Evolutionary conservation across 768 basidiomycete species (phyloP).

Genomic region (Tephrocybe sp.): DNA sequence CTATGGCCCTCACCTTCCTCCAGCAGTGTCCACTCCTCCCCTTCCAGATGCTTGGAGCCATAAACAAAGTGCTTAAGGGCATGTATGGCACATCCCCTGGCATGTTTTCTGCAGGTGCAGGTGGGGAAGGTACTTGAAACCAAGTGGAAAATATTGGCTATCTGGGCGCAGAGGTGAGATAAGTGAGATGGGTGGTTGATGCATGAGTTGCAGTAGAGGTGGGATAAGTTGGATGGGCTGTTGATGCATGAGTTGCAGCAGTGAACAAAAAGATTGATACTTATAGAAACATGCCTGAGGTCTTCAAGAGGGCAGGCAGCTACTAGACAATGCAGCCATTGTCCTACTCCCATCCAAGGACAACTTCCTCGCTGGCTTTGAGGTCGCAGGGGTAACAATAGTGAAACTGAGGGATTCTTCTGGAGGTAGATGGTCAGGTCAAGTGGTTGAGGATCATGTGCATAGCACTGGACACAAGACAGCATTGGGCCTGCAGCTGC

Average conservation of each 20-base stretch:
- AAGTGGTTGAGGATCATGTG: neutral
- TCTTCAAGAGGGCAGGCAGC: conserved; percentile 65
- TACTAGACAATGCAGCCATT: conserved; percentile 84
- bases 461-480: conserved; percentile 57
- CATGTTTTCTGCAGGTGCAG: conserved; percentile 68
- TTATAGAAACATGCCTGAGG: conserved; percentile 56
- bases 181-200: conserved; percentile 38
- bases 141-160: conserved; percentile 69
- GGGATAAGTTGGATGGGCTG: too few species aligned
- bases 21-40: too few species aligned
- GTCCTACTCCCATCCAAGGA: conserved; percentile 97
- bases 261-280: too few species aligned
- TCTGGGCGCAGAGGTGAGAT: conserved; percentile 60
- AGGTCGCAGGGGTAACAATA: conserved; percentile 80
- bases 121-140: conserved; percentile 71
- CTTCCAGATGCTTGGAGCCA: too few species aligned
- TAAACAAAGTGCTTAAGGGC: conserved; percentile 68
- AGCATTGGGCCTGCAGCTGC: conserved; percentile 67
- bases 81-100: conserved; percentile 61
- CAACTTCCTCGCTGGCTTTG: conserved; percentile 81
- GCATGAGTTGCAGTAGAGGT: neutral
- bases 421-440: too few species aligned
- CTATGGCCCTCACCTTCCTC: too few species aligned
- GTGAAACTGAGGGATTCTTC: conserved; percentile 57
- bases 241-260: neutral